Evolutionary conservation across 139 green algal genomes (phyloP).

Genomic region (Prasinococcaceae sp.): DNA sequence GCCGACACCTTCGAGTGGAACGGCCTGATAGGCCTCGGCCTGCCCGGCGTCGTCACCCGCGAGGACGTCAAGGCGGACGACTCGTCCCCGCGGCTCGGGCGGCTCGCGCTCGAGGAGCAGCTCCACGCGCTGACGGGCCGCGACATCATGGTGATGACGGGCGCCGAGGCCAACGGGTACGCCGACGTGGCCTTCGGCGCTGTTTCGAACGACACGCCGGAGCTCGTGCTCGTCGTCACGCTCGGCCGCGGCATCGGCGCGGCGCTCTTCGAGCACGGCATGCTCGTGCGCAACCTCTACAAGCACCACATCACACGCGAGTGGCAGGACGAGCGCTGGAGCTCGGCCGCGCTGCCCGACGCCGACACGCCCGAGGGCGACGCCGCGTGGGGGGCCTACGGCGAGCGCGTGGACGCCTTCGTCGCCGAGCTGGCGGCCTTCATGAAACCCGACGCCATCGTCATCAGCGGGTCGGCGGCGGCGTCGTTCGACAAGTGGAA

Average conservation of each 20-base stretch:
- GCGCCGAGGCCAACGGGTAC: slow-evolving; percentile 8
- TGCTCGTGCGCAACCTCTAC: slow-evolving; percentile 8
- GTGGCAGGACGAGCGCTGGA: too few species aligned
- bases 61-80: too few species aligned
- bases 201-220: not conserved
- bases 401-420: not conserved
- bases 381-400: too few species aligned
- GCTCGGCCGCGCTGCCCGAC: too few species aligned
- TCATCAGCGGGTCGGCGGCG: not conserved
- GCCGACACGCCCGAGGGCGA: too few species aligned
- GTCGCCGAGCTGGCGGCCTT: not conserved
- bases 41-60: too few species aligned
- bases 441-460: not conserved
- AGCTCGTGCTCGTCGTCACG: not conserved
- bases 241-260: not conserved
- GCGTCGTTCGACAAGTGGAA: not conserved
- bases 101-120: too few species aligned
- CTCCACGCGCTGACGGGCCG: too few species aligned
- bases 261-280: slow-evolving; percentile 3
- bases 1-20: not conserved
- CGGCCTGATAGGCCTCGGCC: too few species aligned
- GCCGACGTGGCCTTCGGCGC: slow-evolving; percentile 6
- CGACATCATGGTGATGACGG: slow-evolving; percentile 6
- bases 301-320: too few species aligned
- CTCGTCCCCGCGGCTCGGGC: too few species aligned